These are phyloP conservation scores for Annulohypoxylon truncatum DNA, from an alignment of 2,329 filamentous ascomycete species.

Conservation along the genomic window DNA sequence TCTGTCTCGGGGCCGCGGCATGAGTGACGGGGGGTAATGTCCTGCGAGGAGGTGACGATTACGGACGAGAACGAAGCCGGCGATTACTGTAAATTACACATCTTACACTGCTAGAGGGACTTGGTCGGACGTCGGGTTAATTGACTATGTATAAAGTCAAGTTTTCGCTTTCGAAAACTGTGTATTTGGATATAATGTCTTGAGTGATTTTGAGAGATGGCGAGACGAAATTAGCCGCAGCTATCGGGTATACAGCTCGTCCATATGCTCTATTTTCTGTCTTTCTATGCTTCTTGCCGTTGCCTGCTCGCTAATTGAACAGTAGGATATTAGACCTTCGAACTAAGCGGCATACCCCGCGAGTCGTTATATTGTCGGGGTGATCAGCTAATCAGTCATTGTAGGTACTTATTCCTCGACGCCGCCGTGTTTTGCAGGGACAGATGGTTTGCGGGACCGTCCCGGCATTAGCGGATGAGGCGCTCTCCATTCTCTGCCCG, in stretches of 20 bases:
- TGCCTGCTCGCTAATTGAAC: neutral
- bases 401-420: neutral
- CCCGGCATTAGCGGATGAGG: slow-evolving; percentile 38
- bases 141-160: slow-evolving; percentile 25
- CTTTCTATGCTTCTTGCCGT: neutral
- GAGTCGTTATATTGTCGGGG: neutral
- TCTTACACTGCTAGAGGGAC: slow-evolving; percentile 17
- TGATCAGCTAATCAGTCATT: too few species aligned
- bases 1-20: neutral
- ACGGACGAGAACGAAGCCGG: slow-evolving; percentile 28
- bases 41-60: slow-evolving; percentile 34
- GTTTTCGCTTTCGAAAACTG: neutral
- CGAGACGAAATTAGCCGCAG: neutral
- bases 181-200: neutral
- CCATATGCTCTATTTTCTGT: neutral
- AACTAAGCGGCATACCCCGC: too few species aligned
- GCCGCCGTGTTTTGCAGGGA: neutral
- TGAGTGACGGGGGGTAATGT: slow-evolving; percentile 24
- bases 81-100: slow-evolving; percentile 36
- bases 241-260: neutral
- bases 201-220: neutral
- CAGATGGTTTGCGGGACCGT: slow-evolving; percentile 1
- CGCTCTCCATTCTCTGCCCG: slow-evolving; percentile 19
- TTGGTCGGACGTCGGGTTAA: slow-evolving; percentile 25
- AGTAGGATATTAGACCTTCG: neutral